These are phyloP conservation scores for Fusarium annulatum DNA, from an alignment of 2,329 filamentous ascomycete genomes.

Conservation along the genomic window DNA sequence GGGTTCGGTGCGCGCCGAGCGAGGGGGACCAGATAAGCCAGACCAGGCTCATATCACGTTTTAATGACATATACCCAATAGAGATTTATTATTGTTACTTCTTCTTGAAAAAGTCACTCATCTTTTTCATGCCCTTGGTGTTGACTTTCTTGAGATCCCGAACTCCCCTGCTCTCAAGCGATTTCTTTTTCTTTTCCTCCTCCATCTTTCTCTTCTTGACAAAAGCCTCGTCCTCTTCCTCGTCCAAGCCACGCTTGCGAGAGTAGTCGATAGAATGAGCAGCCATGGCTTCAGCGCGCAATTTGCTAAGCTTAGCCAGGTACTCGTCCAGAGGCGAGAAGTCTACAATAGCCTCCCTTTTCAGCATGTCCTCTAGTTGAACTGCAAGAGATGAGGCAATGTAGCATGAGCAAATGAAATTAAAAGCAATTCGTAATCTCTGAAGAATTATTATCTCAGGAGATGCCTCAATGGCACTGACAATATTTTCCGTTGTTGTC, in stretches of 20 bases:
- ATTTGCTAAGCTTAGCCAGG: slow-evolving; percentile 70
- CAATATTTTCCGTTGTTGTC: slow-evolving; percentile 48
- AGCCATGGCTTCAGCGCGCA: slow-evolving; percentile 78
- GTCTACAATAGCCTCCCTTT: slow-evolving; percentile 58
- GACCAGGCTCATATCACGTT: slow-evolving; percentile 10
- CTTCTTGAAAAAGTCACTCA: slow-evolving; percentile 94
- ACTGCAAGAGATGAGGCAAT: slow-evolving; percentile 59
- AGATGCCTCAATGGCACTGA: slow-evolving; percentile 59
- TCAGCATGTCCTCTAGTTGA: slow-evolving; percentile 56
- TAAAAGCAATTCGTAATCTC: slow-evolving; percentile 70
- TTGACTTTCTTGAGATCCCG: slow-evolving; percentile 90
- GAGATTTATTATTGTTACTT: slow-evolving; percentile 49
- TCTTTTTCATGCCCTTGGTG: slow-evolving; percentile 93
- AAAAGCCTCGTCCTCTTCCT: slow-evolving; percentile 72
- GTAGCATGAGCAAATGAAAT: slow-evolving; percentile 73
- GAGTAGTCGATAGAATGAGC: slow-evolving; percentile 78
- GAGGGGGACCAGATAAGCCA: slow-evolving; percentile 46
- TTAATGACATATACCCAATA: slow-evolving; percentile 48
- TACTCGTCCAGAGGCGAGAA: slow-evolving; percentile 80
- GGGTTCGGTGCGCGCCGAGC: slow-evolving; percentile 50
- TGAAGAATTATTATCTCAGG: slow-evolving; percentile 67
- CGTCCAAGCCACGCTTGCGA: slow-evolving; percentile 73
- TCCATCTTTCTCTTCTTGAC: slow-evolving; percentile 87
- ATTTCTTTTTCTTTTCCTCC: slow-evolving; percentile 88
- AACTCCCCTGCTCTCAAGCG: slow-evolving; percentile 77